A percentile compares a stretch with the other conserved stretches of the same genome.
Conservation (phyloP, 225 moss, liverwort and hornwort species). For the Ulota crispa region DNA sequence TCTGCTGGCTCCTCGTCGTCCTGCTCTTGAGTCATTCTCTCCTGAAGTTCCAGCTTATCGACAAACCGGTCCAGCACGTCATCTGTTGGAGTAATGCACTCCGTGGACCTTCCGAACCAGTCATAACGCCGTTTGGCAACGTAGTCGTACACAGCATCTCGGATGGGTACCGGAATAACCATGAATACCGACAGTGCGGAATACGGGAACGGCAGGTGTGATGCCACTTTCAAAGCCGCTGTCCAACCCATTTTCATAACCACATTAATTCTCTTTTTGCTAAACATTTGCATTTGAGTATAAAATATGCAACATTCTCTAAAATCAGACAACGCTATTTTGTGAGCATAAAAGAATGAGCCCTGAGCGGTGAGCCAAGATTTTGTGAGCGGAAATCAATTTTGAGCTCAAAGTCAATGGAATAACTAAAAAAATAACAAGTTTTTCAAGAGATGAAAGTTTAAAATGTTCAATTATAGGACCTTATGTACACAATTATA, state of each 20-base stretch:
- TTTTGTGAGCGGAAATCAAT: too few relatives aligned
- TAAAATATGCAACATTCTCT: too few relatives aligned
- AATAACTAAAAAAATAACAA: too few relatives aligned
- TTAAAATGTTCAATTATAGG: too few relatives aligned
- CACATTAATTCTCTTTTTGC: neutral
- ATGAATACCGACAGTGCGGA: conserved; percentile 39
- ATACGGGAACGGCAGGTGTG: conserved; percentile 50
- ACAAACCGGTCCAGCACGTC: conserved; percentile 58
- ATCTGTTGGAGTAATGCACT: conserved; percentile 43
- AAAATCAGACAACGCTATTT: too few relatives aligned
- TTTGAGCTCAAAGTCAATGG: too few relatives aligned
- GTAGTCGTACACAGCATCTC: conserved; percentile 58
- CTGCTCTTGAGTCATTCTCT: conserved; percentile 33
- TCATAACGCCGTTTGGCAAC: conserved; percentile 49
- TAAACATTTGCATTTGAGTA: neutral
- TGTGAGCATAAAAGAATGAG: too few relatives aligned
- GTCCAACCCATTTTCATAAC: conserved; percentile 7
- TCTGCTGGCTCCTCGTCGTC: conserved; percentile 38
- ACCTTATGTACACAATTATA: too few relatives aligned
- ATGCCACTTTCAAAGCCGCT: conserved; percentile 58
- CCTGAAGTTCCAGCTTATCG: conserved; percentile 57
- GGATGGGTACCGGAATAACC: conserved; percentile 42
- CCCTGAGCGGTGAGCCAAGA: too few relatives aligned
- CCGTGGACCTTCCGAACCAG: conserved; percentile 50
- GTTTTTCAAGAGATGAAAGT: too few relatives aligned